Base-by-base conservation (phyloP, 129 eudicot species). In the Tagetes patula region DNA sequence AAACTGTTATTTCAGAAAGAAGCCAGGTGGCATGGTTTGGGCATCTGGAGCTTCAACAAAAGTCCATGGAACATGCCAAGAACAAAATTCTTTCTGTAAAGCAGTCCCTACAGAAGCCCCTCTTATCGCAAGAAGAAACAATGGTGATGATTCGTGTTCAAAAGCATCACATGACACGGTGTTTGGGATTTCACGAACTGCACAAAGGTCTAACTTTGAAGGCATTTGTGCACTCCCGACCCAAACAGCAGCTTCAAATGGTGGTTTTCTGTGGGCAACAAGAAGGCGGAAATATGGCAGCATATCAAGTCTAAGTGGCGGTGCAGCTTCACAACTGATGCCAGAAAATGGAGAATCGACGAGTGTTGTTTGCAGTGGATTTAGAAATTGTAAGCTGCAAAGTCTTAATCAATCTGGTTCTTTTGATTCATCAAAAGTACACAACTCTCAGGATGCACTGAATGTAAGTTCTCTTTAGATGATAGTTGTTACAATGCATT, bases 231-330 rank as follows among this genome's bases (percentile, higher is more conserved):
- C 88, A 0, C 79, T 75, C 36, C 91, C 96, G 12, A 69, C 65
- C 32, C 81, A 82, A 52, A 43, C 78, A 27, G n/a, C 87, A 74
- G 78, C 86, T 77, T 84, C 96, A 14, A 82, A 71, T 46, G 77
- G 82, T 49, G 82, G 87, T 75, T 86, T 85, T 53, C 83, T 88
- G 59, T 84, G 90, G 89, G 95, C 85, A 33, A 70, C 81, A 58
- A 65, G 77, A 65, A 72, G 77, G 62, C 76, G 66, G 77, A 90
- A 79, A 77, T 84, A 74, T 64, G 71, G 69, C 36, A 54, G 79
- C 53, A 48, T 49, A 49, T 70, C 34, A 39, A 71, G 12, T 71
- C 55, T 72, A 13, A 77, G 73, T 68, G 78, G 77, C 13, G 71
- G 63, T 50, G 72, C 61, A 63, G 76, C 65, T 47, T 69, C 73